A percentile compares a stretch with the other conserved stretches of the same genome.
Conservation (phyloP, 148 eudicot species). For the Hydrangea macrophylla region DNA sequence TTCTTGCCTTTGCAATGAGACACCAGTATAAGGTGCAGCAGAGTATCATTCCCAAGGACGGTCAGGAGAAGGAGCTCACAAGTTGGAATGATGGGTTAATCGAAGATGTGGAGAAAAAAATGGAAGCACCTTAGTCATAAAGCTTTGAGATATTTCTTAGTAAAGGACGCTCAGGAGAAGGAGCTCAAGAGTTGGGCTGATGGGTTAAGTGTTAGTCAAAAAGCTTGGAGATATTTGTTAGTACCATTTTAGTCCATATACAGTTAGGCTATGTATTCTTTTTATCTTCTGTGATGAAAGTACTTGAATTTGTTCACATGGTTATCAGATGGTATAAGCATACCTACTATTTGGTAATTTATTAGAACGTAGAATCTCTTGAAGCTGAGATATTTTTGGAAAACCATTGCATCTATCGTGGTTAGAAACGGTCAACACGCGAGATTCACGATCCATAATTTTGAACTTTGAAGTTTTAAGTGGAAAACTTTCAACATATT, state of each 20-base stretch:
- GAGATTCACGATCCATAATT: too few species aligned
- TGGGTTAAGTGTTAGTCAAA: too few species aligned
- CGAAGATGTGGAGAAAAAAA: conserved; percentile 19
- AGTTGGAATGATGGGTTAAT: conserved; percentile 18
- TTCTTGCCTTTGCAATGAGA: conserved; percentile 40
- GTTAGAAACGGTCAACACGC: too few species aligned
- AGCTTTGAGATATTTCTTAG: not conserved
- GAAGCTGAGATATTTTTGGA: not conserved
- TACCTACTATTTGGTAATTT: too few species aligned
- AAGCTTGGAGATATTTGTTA: too few species aligned
- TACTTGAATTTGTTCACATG: not conserved
- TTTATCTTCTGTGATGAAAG: not conserved
- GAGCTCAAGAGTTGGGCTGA: too few species aligned
- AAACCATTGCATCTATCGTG: too few species aligned
- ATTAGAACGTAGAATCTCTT: too few species aligned
- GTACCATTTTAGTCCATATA: not conserved
- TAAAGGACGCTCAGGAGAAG: too few species aligned
- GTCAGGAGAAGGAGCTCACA: conserved; percentile 27
- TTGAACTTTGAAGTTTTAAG: too few species aligned
- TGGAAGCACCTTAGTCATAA: conserved; percentile 14
- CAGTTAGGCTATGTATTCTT: not conserved
- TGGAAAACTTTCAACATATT: too few species aligned
- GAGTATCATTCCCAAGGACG: not conserved
- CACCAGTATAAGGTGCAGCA: conserved; percentile 56
- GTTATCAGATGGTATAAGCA: not conserved